Evolutionary conservation across 257 asterid genomes (phyloP), one percentile per base, ranked within the genome.

Genomic region (Orobanche coerulescens): DNA sequence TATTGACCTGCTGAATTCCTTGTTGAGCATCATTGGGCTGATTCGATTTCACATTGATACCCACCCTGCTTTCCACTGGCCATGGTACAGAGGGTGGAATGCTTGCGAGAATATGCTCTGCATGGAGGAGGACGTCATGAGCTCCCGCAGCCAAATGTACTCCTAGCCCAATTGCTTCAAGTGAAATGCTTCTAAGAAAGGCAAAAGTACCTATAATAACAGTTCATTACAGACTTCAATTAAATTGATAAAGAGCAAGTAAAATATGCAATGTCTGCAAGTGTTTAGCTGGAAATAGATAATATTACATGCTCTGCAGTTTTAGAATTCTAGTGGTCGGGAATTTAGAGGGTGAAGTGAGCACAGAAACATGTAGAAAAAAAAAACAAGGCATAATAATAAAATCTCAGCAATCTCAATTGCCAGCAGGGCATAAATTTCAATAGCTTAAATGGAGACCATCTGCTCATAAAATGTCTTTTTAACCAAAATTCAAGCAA

Each of bases 71-170:
- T 68, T 86, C 92, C 13, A 56, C 72, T 20, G 83, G 87, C 84
- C 91, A 80, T 33, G 96, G 80, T 57, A 79, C 86, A 40, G 94
- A 71, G 12, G 97, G 92, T 61, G 99, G 96, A 72, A 84, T 83
- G 64, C 79, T 84, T 40, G 94, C 79, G 40, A 93, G 83, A 52
- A 86, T 80, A 76, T 83, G 72, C 75, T 93, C 99, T 15, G 95
- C 99, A 74, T 89, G 97, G 44, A 77, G 94, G 63, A 93, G 95
- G 79, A 93, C 67, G 64, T 93, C 80, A 75, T 93, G 97, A 76
- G 97, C 86, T 48, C 94, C 97, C 11, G 90, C 97, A 43, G 99
- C 94, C 82, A 93, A 75, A 76, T 89, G 96, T 66, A 93, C 97
- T 55, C 99, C 99, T 30, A 93, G 83, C 63, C 94, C 94, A 75